phyloP scores from a whole-genome alignment of 768 basidiomycete genomes.

The Podaxis sp. region DNA sequence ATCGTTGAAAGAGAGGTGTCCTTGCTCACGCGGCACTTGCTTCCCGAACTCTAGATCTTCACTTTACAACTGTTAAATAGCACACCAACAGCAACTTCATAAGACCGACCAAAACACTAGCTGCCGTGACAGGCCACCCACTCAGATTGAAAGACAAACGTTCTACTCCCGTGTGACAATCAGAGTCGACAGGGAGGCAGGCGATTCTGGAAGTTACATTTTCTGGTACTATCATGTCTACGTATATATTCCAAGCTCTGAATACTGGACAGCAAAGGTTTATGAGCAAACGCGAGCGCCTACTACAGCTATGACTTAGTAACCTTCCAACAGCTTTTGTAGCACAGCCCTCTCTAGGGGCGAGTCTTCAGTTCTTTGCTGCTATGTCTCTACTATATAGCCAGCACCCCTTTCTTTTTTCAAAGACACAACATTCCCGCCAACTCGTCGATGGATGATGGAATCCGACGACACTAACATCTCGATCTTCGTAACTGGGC shows the following conservation, averaged over 20 bases:
- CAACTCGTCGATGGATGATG: not conserved
- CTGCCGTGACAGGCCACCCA: not conserved
- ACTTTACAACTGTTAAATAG: not conserved
- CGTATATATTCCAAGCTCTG: not conserved
- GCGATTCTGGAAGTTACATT: not conserved
- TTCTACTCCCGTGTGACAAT: not conserved
- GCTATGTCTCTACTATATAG: slow-evolving; percentile 4
- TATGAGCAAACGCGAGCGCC: not conserved
- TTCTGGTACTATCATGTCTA: not conserved
- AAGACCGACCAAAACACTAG: not conserved
- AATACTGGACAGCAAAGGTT: not conserved
- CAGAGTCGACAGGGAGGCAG: not conserved
- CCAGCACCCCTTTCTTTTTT: not conserved
- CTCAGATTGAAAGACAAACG: not conserved
- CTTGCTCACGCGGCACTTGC: not conserved
- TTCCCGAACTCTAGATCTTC: not conserved
- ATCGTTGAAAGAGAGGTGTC: too few species aligned
- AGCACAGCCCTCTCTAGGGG: not conserved
- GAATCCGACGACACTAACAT: not conserved
- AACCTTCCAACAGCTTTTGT: slow-evolving; percentile 3
- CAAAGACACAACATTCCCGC: not conserved
- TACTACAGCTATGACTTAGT: slow-evolving; percentile 5
- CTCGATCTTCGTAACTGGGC: not conserved
- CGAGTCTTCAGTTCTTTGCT: not conserved
- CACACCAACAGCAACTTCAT: slow-evolving; percentile 1